Percentiles rank a stretch among this genome's conserved stretches.
Conservation (phyloP, 352 stramenopile species). For the Globisporangium solare region DNA sequence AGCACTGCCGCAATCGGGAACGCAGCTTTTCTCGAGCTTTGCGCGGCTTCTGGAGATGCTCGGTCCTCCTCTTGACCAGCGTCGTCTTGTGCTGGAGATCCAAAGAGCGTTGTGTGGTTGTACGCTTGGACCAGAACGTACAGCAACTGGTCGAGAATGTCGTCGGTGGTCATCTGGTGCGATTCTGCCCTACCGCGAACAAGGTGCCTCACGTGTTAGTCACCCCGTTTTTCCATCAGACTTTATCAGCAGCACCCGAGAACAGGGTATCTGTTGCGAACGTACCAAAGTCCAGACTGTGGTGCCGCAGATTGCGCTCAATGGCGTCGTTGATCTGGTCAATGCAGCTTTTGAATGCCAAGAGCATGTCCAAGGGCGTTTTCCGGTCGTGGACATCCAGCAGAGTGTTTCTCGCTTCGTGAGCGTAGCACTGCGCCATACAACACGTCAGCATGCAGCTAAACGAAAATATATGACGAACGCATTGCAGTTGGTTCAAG, state of each 20-base stretch:
- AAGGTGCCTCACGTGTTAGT: neutral
- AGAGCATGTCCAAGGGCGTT: constrained; percentile 72
- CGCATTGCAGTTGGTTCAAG: constrained; percentile 15
- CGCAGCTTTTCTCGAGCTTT: no score
- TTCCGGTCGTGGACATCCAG: constrained; percentile 33
- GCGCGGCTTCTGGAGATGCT: no score
- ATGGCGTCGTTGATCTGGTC: constrained; percentile 56
- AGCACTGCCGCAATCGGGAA: constrained; percentile 60
- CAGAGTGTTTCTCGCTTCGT: constrained; percentile 36
- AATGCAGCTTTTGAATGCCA: constrained; percentile 64
- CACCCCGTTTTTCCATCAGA: no score
- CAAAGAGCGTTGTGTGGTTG: constrained; percentile 19
- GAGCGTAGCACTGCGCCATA: constrained; percentile 29
- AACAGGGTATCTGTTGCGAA: neutral
- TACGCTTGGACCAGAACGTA: constrained; percentile 59
- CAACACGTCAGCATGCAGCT: neutral
- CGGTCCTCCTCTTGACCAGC: constrained; percentile 1
- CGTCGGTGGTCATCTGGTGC: constrained; percentile 69
- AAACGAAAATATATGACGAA: no score
- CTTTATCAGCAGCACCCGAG: no score
- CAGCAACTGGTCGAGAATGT: constrained; percentile 76
- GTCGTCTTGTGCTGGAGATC: neutral
- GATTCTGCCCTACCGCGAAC: constrained; percentile 20
- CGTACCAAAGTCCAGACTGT: constrained; percentile 48
- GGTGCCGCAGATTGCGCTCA: constrained; percentile 44